Evolutionary conservation across 2,329 filamentous ascomycete genomes (phyloP), one percentile per base, ranked within the genome.

Genomic region (Exophiala sideris): DNA sequence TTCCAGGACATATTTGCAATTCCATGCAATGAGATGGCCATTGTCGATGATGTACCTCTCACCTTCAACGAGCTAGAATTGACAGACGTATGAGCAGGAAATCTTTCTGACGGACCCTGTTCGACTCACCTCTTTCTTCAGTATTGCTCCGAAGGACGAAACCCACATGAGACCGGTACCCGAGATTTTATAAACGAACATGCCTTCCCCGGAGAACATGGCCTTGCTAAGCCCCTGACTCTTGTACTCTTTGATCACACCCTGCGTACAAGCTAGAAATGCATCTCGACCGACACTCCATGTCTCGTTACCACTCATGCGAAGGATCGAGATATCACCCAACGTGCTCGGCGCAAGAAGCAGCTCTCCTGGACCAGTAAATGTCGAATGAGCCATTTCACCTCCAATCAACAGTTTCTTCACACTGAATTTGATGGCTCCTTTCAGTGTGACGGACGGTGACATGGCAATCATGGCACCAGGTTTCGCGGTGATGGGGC

Each of bases 401-500:
- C 87, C 87, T 47, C 91, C 87, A 0, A 86, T 81, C 44, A 97
- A 76, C n/a, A 95, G 77, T 74, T 96, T 97, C 74, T 96, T 96
- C 73, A 95, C 77, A 54, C 84, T 87, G 71, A 99, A 95, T 59
- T 92, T 94, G 62, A 95, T 71, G 39, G 79, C 79, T 51, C 94
- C 94, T 71, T 87, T 88, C 44, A 97, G 82, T 0, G 87, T 91
- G 50, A 99, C 81, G 7, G 87, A 88, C 2, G 89, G 87, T 2
- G 89, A 91, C 94, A 97, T 99, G 67, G 89, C 89, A 64, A 99
- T 89, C 91, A 99, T 94, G 52, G 85, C 82, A 11, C 91, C 88
- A 14, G 94, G 91, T 68, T 89, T 94, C 2, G 84, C 89, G 18
- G 77, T 79, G 48, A 97, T 71, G 0, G 92, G 92, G 65, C 89